Evolutionary conservation across 345 rosid species (phyloP).

Genomic region (Alliaria petiolata): DNA sequence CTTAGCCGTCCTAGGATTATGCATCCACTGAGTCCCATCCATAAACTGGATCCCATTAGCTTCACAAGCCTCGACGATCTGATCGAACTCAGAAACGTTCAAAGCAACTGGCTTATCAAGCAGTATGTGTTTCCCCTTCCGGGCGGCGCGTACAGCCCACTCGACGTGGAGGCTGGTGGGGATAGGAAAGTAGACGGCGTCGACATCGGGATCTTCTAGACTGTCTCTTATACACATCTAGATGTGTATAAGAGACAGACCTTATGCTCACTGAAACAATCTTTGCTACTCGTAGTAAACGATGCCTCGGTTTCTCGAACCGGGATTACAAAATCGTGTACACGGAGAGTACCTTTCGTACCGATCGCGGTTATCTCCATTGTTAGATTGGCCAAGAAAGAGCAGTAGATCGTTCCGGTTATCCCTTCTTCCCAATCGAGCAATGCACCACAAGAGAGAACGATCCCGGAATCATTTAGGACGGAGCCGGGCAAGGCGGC

Average conservation of each 20-base stretch:
- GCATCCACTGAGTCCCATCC: constrained; percentile 96
- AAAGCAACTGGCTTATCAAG: constrained; percentile 78
- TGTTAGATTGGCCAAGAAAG: constrained; percentile 69
- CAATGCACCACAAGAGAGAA: constrained; percentile 68
- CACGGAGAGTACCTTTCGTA: constrained; percentile 53
- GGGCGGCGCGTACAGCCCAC: constrained; percentile 68
- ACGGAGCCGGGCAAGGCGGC: constrained; percentile 47
- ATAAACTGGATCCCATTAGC: constrained; percentile 65
- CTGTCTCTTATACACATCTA: too few relatives aligned
- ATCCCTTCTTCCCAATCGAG: constrained; percentile 64
- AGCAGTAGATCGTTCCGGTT: constrained; percentile 62
- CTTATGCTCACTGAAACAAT: constrained; percentile 42
- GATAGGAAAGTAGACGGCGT: constrained; percentile 72
- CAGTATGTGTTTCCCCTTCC: constrained; percentile 67
- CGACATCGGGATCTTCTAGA: constrained; percentile 68
- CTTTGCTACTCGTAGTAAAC: constrained; percentile 25
- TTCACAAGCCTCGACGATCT: constrained; percentile 57
- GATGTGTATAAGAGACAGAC: too few relatives aligned
- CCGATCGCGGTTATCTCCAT: constrained; percentile 71
- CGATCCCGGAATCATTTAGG: constrained; percentile 57
- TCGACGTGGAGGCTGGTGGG: constrained; percentile 71
- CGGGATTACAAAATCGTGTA: constrained; percentile 69
- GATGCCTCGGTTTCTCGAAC: constrained; percentile 56
- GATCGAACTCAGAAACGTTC: constrained; percentile 54
- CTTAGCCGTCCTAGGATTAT: constrained; percentile 55